Percentiles rank a stretch among this genome's conserved stretches.
Conservation (phyloP, 306 rosid species). For the cucumber (Cucumis sativus) region Cucumber_9930_V3 NC_026655.2:30128001-30128500, state of each 20-base stretch:
- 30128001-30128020: constrained; percentile 63
- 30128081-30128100: constrained; percentile 63
- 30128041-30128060: constrained; percentile 83
- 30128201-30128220: constrained; percentile 73
- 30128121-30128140: constrained; percentile 87
- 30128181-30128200: constrained; percentile 91
- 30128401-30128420: not conserved
- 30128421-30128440: not conserved
- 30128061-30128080: constrained; percentile 82
- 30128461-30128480: not conserved
- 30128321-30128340: not conserved
- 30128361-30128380: not conserved
- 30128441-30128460: not conserved
- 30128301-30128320: not conserved
- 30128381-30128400: not conserved
- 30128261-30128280: not conserved
- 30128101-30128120: constrained; percentile 86
- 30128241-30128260: not conserved
- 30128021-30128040: constrained; percentile 81
- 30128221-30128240: not conserved
- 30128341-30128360: not conserved
- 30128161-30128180: constrained; percentile 77
- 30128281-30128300: not conserved
- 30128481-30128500: not conserved
- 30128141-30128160: constrained; percentile 88